Conservation (phyloP, 2,329 filamentous ascomycete genomes). For the Fusarium albidum region DNA sequence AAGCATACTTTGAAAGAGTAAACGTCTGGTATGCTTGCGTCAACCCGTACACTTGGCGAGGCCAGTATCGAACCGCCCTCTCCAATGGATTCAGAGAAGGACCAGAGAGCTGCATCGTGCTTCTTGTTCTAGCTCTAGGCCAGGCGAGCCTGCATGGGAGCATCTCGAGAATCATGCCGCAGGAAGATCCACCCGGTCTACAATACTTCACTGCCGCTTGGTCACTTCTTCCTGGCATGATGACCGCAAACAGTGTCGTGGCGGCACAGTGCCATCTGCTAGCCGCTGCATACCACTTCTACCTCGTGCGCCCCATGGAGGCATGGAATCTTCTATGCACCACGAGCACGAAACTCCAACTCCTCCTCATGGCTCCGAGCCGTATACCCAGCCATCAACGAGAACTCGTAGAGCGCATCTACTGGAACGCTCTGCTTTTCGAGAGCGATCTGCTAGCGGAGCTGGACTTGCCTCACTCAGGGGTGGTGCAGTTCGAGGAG, state of each 20-base stretch:
- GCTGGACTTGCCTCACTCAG: constrained; percentile 82
- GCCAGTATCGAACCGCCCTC: constrained; percentile 77
- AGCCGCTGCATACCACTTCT: constrained; percentile 83
- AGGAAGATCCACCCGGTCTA: constrained; percentile 77
- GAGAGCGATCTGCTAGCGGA: constrained; percentile 84
- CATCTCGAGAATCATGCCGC: constrained; percentile 74
- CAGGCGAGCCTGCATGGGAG: constrained; percentile 79
- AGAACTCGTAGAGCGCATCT: constrained; percentile 79
- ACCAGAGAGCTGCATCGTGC: constrained; percentile 82
- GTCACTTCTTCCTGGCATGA: constrained; percentile 78
- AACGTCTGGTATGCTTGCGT: constrained; percentile 89
- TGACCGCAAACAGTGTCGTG: constrained; percentile 81
- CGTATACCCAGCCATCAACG: constrained; percentile 74
- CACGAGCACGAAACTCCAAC: constrained; percentile 81
- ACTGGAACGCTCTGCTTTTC: constrained; percentile 84
- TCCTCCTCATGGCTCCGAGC: constrained; percentile 77
- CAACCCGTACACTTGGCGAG: constrained; percentile 81
- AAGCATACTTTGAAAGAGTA: constrained; percentile 81
- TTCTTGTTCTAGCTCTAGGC: constrained; percentile 79
- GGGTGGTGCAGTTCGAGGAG: constrained; percentile 84
- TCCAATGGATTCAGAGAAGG: constrained; percentile 81
- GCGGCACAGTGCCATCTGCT: constrained; percentile 83
- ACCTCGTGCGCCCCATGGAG: constrained; percentile 81
- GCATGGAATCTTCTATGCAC: constrained; percentile 84
- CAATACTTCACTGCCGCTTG: constrained; percentile 84